These are phyloP conservation scores for Moesziomyces sp. DNA, from an alignment of 1,284 basidiomycete species.

Conservation along the genomic window DNA sequence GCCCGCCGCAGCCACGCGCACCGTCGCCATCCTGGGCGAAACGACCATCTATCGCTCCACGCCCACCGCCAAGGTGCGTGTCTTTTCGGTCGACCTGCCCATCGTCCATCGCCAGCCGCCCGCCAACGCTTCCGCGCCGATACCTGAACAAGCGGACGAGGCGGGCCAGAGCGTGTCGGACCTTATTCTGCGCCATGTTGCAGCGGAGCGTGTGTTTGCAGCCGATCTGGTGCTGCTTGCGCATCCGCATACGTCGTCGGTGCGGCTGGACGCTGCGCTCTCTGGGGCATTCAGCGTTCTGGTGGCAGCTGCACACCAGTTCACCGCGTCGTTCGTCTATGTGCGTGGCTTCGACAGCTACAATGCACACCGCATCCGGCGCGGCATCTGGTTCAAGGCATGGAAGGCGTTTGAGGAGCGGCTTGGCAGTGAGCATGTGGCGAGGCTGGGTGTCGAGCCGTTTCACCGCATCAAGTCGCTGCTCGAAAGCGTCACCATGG, in stretches of 20 bases:
- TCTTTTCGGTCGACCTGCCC: conserved; percentile 28
- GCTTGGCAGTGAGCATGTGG: conserved; percentile 24
- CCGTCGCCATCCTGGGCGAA: conserved; percentile 20
- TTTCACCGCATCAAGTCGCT: conserved; percentile 37
- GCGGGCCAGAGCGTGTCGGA: conserved; percentile 3
- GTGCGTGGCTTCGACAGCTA: conserved; percentile 49
- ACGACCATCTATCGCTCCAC: conserved; percentile 32
- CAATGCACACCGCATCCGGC: conserved; percentile 44
- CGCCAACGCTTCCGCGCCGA: neutral
- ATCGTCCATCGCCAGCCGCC: conserved; percentile 17
- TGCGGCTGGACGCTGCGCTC: conserved; percentile 13
- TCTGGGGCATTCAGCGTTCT: conserved; percentile 16
- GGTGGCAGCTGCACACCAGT: conserved; percentile 34
- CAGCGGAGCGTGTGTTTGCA: conserved; percentile 11
- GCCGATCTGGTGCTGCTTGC: conserved; percentile 19
- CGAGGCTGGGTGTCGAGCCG: conserved; percentile 28
- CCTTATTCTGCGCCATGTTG: conserved; percentile 20
- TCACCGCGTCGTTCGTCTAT: conserved; percentile 43
- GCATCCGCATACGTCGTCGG: conserved; percentile 2
- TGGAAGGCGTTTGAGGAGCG: conserved; percentile 43
- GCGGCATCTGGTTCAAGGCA: conserved; percentile 45
- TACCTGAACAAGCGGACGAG: neutral
- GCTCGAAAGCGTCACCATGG: conserved; percentile 47
- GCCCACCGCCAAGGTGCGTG: conserved; percentile 25
- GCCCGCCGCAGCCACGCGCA: conserved; percentile 13